Percentiles rank a stretch among this genome's conserved stretches.
These are phyloP conservation scores for Paecilomyces dactylethromorphus DNA, from an alignment of 2,329 filamentous ascomycete genomes.

Conservation along the genomic window DNA sequence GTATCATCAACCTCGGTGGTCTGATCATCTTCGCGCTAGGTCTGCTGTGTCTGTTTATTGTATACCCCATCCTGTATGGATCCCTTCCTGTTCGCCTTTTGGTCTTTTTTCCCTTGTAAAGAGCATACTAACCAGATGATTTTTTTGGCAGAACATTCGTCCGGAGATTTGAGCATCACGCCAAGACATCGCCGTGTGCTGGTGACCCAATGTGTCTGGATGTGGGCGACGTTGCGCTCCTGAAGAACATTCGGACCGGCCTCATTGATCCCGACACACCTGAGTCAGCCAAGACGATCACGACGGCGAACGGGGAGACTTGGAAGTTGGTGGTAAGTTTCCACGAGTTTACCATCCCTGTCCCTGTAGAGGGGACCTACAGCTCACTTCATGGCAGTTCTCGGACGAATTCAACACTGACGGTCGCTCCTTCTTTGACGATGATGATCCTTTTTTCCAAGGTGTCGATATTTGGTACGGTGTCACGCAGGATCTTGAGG, in stretches of 20 bases:
- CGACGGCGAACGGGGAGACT: conserved; percentile 51
- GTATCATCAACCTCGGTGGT: conserved; percentile 58
- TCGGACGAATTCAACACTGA: conserved; percentile 66
- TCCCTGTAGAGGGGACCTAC: background rate
- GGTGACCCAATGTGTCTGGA: conserved; percentile 44
- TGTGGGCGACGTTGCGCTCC: conserved; percentile 42
- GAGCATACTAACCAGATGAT: background rate
- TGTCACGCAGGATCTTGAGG: conserved; percentile 62
- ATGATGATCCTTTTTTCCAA: conserved; percentile 63
- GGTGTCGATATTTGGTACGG: conserved; percentile 67
- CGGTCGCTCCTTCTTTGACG: conserved; percentile 64
- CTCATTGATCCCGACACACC: conserved; percentile 66
- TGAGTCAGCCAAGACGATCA: conserved; percentile 49
- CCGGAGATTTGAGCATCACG: conserved; percentile 35
- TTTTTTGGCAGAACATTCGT: conserved; percentile 51
- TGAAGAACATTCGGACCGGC: conserved; percentile 55
- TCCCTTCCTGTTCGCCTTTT: background rate
- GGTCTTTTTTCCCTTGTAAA: background rate
- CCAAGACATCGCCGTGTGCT: conserved; percentile 23
- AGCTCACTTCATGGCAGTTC: conserved; percentile 39
- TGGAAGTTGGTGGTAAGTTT: conserved; percentile 54
- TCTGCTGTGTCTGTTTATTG: conserved; percentile 59
- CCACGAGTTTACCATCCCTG: background rate
- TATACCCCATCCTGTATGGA: conserved; percentile 61
- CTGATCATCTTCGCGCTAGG: conserved; percentile 55